Base-by-base conservation (phyloP, 352 stramenopile genomes). In the Pythium scleroteichum region DNA sequence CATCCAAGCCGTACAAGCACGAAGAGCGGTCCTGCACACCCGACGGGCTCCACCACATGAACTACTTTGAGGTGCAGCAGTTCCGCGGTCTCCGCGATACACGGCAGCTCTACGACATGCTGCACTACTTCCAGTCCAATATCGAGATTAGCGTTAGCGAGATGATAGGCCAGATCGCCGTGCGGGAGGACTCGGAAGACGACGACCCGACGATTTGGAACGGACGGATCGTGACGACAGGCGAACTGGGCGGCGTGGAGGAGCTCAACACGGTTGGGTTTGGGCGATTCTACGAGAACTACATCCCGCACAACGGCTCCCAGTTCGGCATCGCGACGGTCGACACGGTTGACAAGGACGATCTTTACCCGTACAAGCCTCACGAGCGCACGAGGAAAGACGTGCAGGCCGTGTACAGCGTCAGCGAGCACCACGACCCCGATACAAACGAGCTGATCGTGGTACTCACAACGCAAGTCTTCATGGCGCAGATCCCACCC, bases 91-190 rank as follows among this genome's bases (percentile, higher is more conserved):
- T 65, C 13, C 41, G 53, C 17, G 69, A 51, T 6, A 70, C 72
- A 2, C 62, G 66, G 42, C 56, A 64, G 16, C 50, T 82, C 16
- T 82, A 68, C 53, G 68, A 82, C 23, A 50, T 52, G 9, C 26
- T 82, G 16, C 23, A 69, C 20, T 57, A 41, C 17, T 76, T 78
- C 38, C 16, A 78, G 17, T 23, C 59, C 16, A 76, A 76, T 26
- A 70, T 80, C 19, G 71, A 85, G 64, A 82, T 79, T 47, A 72
- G 49, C 29, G 62, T 82, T 20, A 70, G 68, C 13, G 71, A 82
- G 46, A 64, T 63, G 44, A 59, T 79, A 27, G 75, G 75, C 41
- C 53, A 70, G 53, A 64, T 78, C 47, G 78, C 68, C 0, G 23
- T 79, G 2, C 67, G 72, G 5, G 75, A 85, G 24, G 64, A 81